Evolutionary conservation across 441 rosid species (phyloP), one percentile per base, ranked within the genome.

Genomic region (Macaranga tanarius): DNA sequence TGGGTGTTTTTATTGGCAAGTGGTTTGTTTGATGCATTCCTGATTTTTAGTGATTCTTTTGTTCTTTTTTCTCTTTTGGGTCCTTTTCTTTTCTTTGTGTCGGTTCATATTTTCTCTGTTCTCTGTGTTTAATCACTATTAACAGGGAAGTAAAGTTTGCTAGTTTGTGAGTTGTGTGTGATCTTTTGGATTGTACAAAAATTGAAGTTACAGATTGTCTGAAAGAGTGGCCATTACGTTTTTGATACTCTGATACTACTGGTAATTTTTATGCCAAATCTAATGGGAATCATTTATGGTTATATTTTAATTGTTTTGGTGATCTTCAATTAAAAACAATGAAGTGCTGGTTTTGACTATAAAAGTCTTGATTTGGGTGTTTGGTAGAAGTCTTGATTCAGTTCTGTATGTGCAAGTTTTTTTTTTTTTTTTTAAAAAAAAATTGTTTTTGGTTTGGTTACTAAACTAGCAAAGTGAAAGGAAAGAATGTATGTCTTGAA

Each of bases 71-170:
- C 16, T 63, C 40, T 22, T 70, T 69, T 68, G 63, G 73, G 58
- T 54, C 20, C 38, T 20, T 26, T 25, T 20, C 40, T 67, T 62
- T 57, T 52, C 1, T 5, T 2, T 51, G 19, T 10, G 12, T 51
- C 7, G 52, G 25, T 62, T 65, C 56, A 38, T 50, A 70, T 52
- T 67, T 52, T 67, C 54, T 55, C 17, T 20, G n/a, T 73, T 8
- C 19, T 28, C 15, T 47, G 62, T 51, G 72, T 67, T 16, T 38
- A 40, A 7, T 42, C 38, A 34, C 23, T 17, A 23, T 38, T 51
- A 13, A 2, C 26, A 23, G 71, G 66, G 42, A 22, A 75, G 51
- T 72, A 59, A 59, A 75, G 26, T 70, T 75, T 65, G 67, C 55
- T 57, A 1, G 42, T 66, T 15, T 56, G 10, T 67, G 62, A 10